These are phyloP conservation scores for Globisporangium spinosum DNA, from an alignment of 352 stramenopile species.

Conservation along the genomic window DNA sequence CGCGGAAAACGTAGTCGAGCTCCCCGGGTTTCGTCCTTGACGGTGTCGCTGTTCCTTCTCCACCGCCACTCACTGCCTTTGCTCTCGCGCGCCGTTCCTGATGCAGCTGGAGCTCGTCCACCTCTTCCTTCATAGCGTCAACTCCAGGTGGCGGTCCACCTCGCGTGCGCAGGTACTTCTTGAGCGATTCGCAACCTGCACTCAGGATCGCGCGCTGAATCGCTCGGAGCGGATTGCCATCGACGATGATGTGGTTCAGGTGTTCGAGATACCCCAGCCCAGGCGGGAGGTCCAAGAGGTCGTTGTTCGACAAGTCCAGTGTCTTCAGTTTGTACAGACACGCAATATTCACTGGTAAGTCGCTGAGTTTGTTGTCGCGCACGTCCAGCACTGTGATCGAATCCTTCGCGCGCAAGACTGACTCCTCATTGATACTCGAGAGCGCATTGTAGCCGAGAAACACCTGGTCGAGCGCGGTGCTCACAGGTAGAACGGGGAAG, in stretches of 20 bases:
- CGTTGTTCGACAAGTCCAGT: slow-evolving; percentile 79
- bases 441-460: slow-evolving; percentile 80
- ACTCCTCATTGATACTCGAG: slow-evolving; percentile 46
- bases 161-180: slow-evolving; percentile 78
- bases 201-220: slow-evolving; percentile 67
- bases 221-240: slow-evolving; percentile 70
- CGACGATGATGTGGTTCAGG: slow-evolving; percentile 69
- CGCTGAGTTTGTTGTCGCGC: slow-evolving; percentile 74
- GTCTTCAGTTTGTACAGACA: slow-evolving; percentile 71
- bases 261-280: slow-evolving; percentile 77
- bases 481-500: slow-evolving; percentile 60
- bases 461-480: slow-evolving; percentile 62
- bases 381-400: slow-evolving; percentile 74
- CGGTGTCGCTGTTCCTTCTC: neutral
- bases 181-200: slow-evolving; percentile 67
- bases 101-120: slow-evolving; percentile 48
- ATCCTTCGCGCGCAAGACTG: slow-evolving; percentile 57
- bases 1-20: slow-evolving; percentile 40
- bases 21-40: slow-evolving; percentile 12
- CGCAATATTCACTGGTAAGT: slow-evolving; percentile 49
- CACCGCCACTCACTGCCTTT: neutral
- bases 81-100: slow-evolving; percentile 10
- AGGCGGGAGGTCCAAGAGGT: slow-evolving; percentile 68
- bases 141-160: slow-evolving; percentile 49
- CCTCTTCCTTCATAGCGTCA: slow-evolving; percentile 65